Base-by-base conservation (phyloP, 1,284 basidiomycete genomes). In the Rhodotorula glutinis region DNA sequence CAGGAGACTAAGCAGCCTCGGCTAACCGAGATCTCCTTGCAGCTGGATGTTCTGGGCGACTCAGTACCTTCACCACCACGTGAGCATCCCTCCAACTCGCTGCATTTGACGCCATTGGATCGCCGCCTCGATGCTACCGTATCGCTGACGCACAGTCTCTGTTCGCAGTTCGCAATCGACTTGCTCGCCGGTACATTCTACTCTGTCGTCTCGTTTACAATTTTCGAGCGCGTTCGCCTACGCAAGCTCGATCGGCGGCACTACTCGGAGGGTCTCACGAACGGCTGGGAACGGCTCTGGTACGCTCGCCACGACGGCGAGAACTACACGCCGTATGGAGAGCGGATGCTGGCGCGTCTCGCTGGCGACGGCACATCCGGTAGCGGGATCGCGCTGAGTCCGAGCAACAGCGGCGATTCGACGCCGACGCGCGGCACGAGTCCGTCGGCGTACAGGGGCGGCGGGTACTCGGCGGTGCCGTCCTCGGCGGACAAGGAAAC, bases 31-130 rank as follows among this genome's bases (percentile, higher is more conserved):
- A 44, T 16, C 17, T 16, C 43, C 43, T 44, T 11, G 33, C 27
- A 51, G 49, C 19, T 60, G 57, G 57, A 75, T 75, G 74, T 64
- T 75, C 53, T 75, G 70, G 67, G 38, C 56, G 2, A 74, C 73
- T 1, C 65, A 70, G 27, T 75, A 75, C 65, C 54, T 72, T 7
- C 74, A 73, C 30, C 74, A 75, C 44, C 71, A 73, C 53, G 65
- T 66, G 1, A 23, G 65, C 40, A 23, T 41, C 14, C 29, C 13
- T 23, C n/a, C 30, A n/a, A n/a, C n/a, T n/a, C n/a, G n/a, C n/a
- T n/a, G n/a, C n/a, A n/a, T n/a, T n/a, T n/a, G n/a, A n/a, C n/a
- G n/a, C n/a, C n/a, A n/a, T n/a, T n/a, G n/a, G n/a, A n/a, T n/a
- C n/a, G n/a, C n/a, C n/a, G n/a, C n/a, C n/a, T n/a, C n/a, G n/a